These are phyloP conservation scores for Mollisiaceae sp. DNA, from an alignment of 2,329 filamentous ascomycete species.

Conservation along the genomic window DNA sequence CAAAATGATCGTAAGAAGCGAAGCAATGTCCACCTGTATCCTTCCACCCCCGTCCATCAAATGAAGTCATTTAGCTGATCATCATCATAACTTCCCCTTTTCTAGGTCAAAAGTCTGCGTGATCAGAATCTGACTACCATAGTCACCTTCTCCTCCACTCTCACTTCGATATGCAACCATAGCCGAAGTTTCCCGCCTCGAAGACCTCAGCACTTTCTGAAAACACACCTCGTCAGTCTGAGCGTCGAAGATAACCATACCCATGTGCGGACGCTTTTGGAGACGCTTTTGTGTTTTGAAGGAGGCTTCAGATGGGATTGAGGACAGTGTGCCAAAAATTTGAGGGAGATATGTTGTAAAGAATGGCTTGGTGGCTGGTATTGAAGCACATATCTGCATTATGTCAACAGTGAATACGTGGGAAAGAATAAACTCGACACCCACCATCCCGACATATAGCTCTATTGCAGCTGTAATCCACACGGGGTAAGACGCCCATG, in stretches of 20 bases:
- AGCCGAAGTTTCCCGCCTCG: background rate
- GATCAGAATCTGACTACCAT: background rate
- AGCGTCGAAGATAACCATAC: background rate
- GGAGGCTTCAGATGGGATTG: background rate
- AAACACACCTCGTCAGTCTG: background rate
- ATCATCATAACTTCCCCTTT: background rate
- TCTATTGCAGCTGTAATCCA: conserved; percentile 47
- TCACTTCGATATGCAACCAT: background rate
- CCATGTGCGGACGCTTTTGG: conserved; percentile 1
- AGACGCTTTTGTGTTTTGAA: background rate
- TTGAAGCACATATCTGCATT: conserved; percentile 50
- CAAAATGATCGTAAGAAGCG: background rate
- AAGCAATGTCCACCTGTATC: background rate
- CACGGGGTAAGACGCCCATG: conserved; percentile 46
- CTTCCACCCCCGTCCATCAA: background rate
- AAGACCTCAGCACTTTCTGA: background rate
- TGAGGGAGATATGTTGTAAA: conserved; percentile 39
- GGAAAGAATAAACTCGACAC: background rate
- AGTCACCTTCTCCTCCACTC: background rate
- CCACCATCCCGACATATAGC: conserved; percentile 48
- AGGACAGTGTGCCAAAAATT: conserved; percentile 22
- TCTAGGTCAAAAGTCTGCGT: background rate
- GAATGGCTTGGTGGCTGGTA: conserved; percentile 52
- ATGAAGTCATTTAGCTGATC: background rate
- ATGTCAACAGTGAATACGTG: background rate